Percentiles rank a stretch among this genome's conserved stretches.
Evolutionary conservation across 768 basidiomycete species (phyloP).

Genomic region (Tricholoma furcatifolium): DNA sequence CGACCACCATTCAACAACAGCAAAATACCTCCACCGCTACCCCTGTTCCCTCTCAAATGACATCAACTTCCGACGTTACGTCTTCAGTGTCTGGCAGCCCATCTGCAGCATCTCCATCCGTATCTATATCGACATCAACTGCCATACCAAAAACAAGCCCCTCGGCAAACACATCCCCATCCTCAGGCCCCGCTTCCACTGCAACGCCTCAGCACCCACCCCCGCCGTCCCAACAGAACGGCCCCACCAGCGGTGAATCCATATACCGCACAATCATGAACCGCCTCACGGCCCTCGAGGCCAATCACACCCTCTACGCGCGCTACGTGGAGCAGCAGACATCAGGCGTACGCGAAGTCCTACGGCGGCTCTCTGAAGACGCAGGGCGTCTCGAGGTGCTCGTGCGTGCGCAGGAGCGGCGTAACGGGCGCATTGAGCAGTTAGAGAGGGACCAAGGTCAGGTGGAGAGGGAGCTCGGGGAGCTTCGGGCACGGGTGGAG

Average conservation of each 20-base stretch:
- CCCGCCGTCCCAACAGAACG: slow-evolving; percentile 15
- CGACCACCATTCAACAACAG: background rate
- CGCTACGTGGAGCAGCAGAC: slow-evolving; percentile 92
- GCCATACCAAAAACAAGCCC: background rate
- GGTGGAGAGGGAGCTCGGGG: slow-evolving; percentile 69
- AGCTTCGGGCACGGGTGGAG: slow-evolving; percentile 68
- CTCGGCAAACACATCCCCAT: background rate
- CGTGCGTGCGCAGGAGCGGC: slow-evolving; percentile 70
- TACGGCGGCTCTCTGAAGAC: slow-evolving; percentile 75
- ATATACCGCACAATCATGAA: slow-evolving; percentile 98
- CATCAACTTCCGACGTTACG: slow-evolving; percentile 4
- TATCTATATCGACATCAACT: background rate
- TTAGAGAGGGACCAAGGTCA: slow-evolving; percentile 49
- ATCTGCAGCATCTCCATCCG: background rate
- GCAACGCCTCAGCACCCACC: slow-evolving; percentile 10
- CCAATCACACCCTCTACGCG: slow-evolving; percentile 81
- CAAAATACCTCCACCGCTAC: background rate
- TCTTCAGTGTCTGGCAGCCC: too few relatives aligned
- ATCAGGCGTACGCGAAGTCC: slow-evolving; percentile 65
- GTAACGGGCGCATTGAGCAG: slow-evolving; percentile 45
- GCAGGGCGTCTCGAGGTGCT: slow-evolving; percentile 75
- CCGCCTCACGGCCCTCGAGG: slow-evolving; percentile 79
- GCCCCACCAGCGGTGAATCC: slow-evolving; percentile 68
- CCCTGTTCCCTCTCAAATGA: slow-evolving; percentile 5
- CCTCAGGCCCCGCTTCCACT: background rate